Conservation (phyloP, 225 moss, liverwort and hornwort species). For the Antitrichia curtipendula region DNA sequence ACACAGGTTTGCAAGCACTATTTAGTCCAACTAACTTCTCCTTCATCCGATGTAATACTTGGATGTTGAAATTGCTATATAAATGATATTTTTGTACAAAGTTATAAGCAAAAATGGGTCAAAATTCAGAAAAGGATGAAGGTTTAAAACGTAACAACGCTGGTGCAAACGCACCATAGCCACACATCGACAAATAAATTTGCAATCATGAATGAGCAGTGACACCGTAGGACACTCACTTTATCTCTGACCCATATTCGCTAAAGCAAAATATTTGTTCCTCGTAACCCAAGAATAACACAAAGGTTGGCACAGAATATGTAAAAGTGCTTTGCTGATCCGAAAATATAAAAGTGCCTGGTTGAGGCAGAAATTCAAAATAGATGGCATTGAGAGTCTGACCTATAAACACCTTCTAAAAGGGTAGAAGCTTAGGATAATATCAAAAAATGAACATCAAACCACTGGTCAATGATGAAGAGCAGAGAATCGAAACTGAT, state of each 20-base stretch:
- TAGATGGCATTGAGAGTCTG: neutral
- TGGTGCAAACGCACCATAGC: neutral
- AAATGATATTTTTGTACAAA: no score
- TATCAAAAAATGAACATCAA: neutral
- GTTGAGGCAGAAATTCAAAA: neutral
- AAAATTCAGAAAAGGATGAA: no score
- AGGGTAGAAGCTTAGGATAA: neutral
- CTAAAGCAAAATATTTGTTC: neutral
- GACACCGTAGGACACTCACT: neutral
- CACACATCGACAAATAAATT: neutral
- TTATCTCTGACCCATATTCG: neutral
- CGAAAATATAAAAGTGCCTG: neutral
- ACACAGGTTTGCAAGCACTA: no score
- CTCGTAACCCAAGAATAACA: neutral
- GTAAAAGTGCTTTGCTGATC: neutral
- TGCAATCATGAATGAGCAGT: neutral
- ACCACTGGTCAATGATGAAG: neutral
- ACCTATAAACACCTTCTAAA: neutral
- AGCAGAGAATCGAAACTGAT: neutral
- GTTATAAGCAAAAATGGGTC: no score
- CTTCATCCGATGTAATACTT: no score
- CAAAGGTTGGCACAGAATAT: neutral
- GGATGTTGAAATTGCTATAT: no score
- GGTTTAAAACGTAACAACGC: no score
- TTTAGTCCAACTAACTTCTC: no score